Evolutionary conservation across 2,329 filamentous ascomycete genomes (phyloP).

Genomic region (Arthroderma uncinatum): DNA sequence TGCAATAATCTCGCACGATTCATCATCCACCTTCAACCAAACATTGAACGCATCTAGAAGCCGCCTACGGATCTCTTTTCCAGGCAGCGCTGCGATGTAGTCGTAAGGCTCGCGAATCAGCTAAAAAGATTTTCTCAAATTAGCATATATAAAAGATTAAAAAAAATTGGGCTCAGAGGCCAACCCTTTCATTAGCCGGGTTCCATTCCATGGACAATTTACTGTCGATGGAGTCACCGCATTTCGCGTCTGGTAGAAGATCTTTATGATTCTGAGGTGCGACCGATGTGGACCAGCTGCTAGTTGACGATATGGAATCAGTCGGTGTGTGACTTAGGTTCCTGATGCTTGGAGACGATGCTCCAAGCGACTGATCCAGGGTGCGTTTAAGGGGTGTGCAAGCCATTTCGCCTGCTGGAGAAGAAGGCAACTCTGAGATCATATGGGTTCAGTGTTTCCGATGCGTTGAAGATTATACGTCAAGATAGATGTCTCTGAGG

Average conservation of each 20-base stretch:
- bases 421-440: not conserved
- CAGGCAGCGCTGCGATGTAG: slow-evolving; percentile 66
- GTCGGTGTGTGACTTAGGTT: not conserved
- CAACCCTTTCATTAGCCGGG: not conserved
- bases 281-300: not conserved
- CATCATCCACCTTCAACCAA: slow-evolving; percentile 27
- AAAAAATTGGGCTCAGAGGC: not conserved
- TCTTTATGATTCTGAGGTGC: not conserved
- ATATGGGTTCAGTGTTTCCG: not conserved
- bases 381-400: not conserved
- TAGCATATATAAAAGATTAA: not conserved
- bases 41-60: slow-evolving; percentile 31
- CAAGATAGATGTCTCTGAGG: not conserved
- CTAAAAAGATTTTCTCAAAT: slow-evolving; percentile 37
- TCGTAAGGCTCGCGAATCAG: slow-evolving; percentile 69
- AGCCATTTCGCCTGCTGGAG: not conserved
- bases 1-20: slow-evolving; percentile 25
- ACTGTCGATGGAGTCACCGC: not conserved
- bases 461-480: not conserved
- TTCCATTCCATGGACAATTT: not conserved
- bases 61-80: slow-evolving; percentile 36
- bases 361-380: not conserved
- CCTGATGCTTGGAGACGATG: not conserved
- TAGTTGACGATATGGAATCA: not conserved
- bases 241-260: not conserved